Conservation (phyloP, 805 yeast genomes). For the Starmerella vaccinii region DNA sequence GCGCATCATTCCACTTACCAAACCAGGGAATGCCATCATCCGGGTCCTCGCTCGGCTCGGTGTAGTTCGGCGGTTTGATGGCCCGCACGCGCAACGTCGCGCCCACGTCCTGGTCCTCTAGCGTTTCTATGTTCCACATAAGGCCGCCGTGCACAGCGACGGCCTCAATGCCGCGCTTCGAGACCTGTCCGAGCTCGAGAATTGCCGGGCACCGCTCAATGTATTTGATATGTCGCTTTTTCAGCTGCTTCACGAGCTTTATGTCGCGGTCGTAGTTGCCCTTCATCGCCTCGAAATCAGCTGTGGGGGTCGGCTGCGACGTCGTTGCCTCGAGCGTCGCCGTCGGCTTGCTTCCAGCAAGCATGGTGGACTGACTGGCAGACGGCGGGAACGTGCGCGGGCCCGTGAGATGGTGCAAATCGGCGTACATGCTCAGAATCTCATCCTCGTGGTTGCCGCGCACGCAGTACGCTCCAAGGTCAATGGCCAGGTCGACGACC, state of each 20-base stretch:
- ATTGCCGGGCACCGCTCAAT: slow-evolving; percentile 57
- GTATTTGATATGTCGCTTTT: slow-evolving; percentile 51
- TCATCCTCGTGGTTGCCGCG: slow-evolving; percentile 85
- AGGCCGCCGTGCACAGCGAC: slow-evolving; percentile 80
- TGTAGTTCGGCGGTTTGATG: slow-evolving; percentile 54
- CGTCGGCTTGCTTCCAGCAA: slow-evolving; percentile 18
- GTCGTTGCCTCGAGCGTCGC: slow-evolving; percentile 19
- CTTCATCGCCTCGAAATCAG: background rate
- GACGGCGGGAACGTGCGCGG: slow-evolving; percentile 26
- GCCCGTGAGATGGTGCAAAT: slow-evolving; percentile 40
- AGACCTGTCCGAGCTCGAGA: slow-evolving; percentile 47
- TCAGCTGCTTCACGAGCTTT: slow-evolving; percentile 44
- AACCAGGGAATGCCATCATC: slow-evolving; percentile 45
- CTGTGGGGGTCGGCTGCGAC: background rate
- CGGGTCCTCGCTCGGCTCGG: slow-evolving; percentile 41
- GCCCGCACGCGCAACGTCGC: slow-evolving; percentile 63
- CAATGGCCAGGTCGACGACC: slow-evolving; percentile 56
- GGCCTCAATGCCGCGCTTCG: slow-evolving; percentile 33
- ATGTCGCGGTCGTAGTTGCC: slow-evolving; percentile 26
- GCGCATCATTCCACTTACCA: slow-evolving; percentile 43
- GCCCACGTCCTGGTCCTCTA: slow-evolving; percentile 50
- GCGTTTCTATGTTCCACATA: slow-evolving; percentile 45
- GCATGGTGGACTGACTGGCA: slow-evolving; percentile 20
- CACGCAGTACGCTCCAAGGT: slow-evolving; percentile 55
- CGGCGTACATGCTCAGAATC: slow-evolving; percentile 54